Evolutionary conservation across 1,139 yeast genomes (phyloP), one percentile per base, ranked within the genome.

Genomic region (Debaryomyces coudertii): DNA sequence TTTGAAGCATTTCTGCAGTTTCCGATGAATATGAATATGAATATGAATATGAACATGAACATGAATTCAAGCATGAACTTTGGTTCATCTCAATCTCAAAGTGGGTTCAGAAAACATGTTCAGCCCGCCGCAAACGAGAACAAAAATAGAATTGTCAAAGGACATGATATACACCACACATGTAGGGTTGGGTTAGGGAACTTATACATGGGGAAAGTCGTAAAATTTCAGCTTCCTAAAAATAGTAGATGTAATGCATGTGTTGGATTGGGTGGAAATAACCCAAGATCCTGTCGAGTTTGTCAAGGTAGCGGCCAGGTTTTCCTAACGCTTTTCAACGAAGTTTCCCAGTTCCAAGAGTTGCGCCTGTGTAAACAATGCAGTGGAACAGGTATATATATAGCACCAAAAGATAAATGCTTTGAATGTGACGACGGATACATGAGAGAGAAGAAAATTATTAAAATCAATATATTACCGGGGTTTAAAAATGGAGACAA

Each of bases 401-500:
- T 61, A 36, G 43, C 54, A 4, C 61, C 62, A 2, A 33, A 43
- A 2, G 65, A 67, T 41, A 48, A 48, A 35, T 75, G 80, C 49
- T 43, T 44, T 3, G 49, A 54, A 1, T 75, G 79, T 48, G 60
- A 61, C 27, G 36, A 46, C 2, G 79, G 80, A 0, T 73, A 64
- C 64, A 45, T 53, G 7, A 62, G 76, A 45, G 79, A 70, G 30
- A 71, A 78, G 27, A 80, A 80, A 52, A 72, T 83, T 7, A 65
- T 85, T 36, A 73, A 75, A 45, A 74, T 84, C 5, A 65, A 66
- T 18, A 69, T 82, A 2, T 68, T 73, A 22, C 82, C 83, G 3
- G 90, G 90, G 1, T 67, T 79, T 30, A 61, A 62, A 38, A 61
- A 76, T 43, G 83, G 83, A 0, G 81, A 80, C 50, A 66, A 69